Evolutionary conservation across 2,329 filamentous ascomycete species (phyloP), one percentile per base, ranked within the genome.

Genomic region (Diaporthe sp.): DNA sequence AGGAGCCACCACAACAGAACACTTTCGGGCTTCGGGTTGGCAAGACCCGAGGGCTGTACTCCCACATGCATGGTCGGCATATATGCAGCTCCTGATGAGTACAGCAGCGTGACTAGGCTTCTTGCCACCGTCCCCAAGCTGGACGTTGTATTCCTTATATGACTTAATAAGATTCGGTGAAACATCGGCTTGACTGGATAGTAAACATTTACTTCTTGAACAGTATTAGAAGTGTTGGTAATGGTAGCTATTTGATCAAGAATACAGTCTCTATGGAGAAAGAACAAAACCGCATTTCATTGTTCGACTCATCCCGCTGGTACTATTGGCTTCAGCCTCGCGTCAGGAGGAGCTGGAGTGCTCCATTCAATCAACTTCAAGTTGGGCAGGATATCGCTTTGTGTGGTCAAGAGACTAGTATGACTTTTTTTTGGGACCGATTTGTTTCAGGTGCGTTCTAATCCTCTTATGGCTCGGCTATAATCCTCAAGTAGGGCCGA

Each of bases 371-470:
- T 37, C 28, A 49, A 17, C 25, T 49, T 37, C 28, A 49, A 5
- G 17, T 49, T 49, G 31, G 28, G 28, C 1, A 22, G n/a, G 42
- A 34, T 34, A 22, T n/a, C 5, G 28, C 44, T 37, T 34, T 34
- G 19, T 37, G 19, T 37, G 19, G 44, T 37, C 44, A 49, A 67
- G 44, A 31, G 28, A 67, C 44, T 51, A n/a, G 28, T n/a, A 17
- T 12, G 10, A 5, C 28, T 15, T 67, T 51, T 67, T 44, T 34
- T 25, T 51, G 62, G 61, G 62, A 67, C 62, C 62, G 44, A 37
- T 37, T 15, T 46, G 25, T 67, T 67, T 67, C 28, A 51, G 44
- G 28, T 28, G 15, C 22, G 22, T 25, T 37, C 62, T 67, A 51
- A 22, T n/a, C 28, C 28, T 67, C 10, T 15, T 37, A 7, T 9